Evolutionary conservation across 208 protist species (phyloP), one percentile per base, ranked within the genome.

Genomic region (Plasmodiophora brassicae): DNA sequence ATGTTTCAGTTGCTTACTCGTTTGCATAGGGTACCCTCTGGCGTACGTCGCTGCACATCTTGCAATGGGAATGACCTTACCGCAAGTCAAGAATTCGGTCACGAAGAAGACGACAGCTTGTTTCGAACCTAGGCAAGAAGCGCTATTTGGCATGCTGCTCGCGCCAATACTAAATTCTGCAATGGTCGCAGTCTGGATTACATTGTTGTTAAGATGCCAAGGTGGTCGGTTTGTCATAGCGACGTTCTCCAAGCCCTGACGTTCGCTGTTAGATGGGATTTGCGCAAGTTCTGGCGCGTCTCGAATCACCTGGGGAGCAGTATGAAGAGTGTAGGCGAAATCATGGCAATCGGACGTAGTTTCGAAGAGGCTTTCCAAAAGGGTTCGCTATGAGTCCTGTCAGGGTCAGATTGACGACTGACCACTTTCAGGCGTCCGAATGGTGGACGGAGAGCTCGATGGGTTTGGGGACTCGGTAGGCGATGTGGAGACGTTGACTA

Each of bases 331-430:
- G 41, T 86, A 35, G 45, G 32, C 41, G 88, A 92, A 88, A 97
- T 99, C 35, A 99, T 99, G 98, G 90, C 97, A 8, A 99, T 99
- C 91, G 97, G 97, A 43, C 93, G 98, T 60, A 97, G 93, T 85
- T 99, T 99, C 90, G 96, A 98, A 92, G 97, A 99, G 94, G 94
- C 96, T 0, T 91, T 99, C n/a, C 97, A 99, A 91, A 98, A 98
- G 91, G 97, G 96, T 5, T 89, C 98, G 43, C 95, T 97, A 87
- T 98, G 98, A 96, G 95, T 84, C 25, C 14, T 44, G 60, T 84
- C 71, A 1, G 71, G n/a, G n/a, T n/a, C n/a, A 78, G 10, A 38
- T 14, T 32, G 65, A 78, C n/a, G 41, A 36, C 65, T 78, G 65
- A 78, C 50, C 50, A 28, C 25, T 57, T 57, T 57, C 50, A 78